Percentiles rank a stretch among this genome's conserved stretches.
Conservation (phyloP, 768 basidiomycete species). For the Boletus fagicola region DNA sequence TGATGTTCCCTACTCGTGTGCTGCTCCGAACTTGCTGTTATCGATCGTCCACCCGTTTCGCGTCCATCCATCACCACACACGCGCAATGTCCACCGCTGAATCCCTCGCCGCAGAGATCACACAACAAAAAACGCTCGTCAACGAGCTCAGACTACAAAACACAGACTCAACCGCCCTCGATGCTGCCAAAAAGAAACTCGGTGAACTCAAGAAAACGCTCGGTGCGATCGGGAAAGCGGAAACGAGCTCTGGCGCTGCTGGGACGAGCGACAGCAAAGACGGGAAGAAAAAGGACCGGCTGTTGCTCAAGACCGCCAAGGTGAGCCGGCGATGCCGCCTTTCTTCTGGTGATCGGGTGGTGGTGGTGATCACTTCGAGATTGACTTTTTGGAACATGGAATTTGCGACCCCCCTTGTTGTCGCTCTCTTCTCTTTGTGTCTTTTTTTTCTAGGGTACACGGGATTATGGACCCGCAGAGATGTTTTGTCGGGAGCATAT, state of each 20-base stretch:
- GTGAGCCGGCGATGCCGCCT: slow-evolving; percentile 40
- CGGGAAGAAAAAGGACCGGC: slow-evolving; percentile 62
- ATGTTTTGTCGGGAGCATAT: slow-evolving; percentile 91
- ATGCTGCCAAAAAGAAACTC: slow-evolving; percentile 66
- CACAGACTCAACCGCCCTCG: slow-evolving; percentile 48
- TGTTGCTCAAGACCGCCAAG: slow-evolving; percentile 93
- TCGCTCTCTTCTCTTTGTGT: too few relatives aligned
- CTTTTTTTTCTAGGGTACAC: slow-evolving; percentile 67
- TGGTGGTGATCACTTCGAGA: slow-evolving; percentile 13
- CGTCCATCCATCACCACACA: slow-evolving; percentile 8
- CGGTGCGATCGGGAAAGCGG: slow-evolving; percentile 38
- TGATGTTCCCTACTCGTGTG: slow-evolving; percentile 18
- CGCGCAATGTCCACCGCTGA: slow-evolving; percentile 42
- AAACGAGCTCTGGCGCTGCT: slow-evolving; percentile 33
- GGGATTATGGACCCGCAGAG: slow-evolving; percentile 90
- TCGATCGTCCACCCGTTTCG: slow-evolving; percentile 34
- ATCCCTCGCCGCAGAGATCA: slow-evolving; percentile 53
- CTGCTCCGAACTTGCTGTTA: slow-evolving; percentile 24
- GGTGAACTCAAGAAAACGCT: slow-evolving; percentile 64
- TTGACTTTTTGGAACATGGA: neutral
- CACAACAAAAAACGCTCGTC: slow-evolving; percentile 52
- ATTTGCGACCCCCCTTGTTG: neutral
- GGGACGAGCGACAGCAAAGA: slow-evolving; percentile 39
- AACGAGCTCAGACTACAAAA: slow-evolving; percentile 60
- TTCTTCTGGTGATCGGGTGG: neutral